Evolutionary conservation across 1,284 basidiomycete genomes (phyloP), one percentile per base, ranked within the genome.

Genomic region (Apiotrichum gracile): DNA sequence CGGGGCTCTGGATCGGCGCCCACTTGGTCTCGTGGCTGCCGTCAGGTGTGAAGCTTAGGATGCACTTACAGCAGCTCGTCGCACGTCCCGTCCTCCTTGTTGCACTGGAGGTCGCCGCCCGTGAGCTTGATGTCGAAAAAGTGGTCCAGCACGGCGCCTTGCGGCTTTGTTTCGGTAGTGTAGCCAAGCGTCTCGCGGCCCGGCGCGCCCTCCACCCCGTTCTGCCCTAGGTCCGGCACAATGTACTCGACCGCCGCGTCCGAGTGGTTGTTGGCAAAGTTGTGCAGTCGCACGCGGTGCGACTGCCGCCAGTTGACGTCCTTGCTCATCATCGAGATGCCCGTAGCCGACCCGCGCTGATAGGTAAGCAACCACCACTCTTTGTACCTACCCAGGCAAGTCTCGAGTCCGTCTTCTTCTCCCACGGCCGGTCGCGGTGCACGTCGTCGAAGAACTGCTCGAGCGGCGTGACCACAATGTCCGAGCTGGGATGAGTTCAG

Each of bases 391-490:
- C 45, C 78, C 78, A 79, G 16, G 72, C 70, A 1, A 79, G 61
- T 50, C 72, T 69, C 47, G 69, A 62, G 39, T 66, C 61, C 4
- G 55, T 54, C 64, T 79, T 79, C 14, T 70, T 58, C 42, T 75
- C 72, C 77, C 78, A 79, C 17, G 61, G 54, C 3, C 73, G 73
- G 55, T 79, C 77, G 43, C 63, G 61, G 0, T 73, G 72, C 3
- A 67, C 54, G 3, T 41, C 43, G 49, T 75, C 67, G 42, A 56
- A 57, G 61, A 77, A 78, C 57, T 79, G 78, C 47, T 79, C 77
- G 5, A 79, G 68, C 3, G 78, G 78, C 13, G 77, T 76, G 47
- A 74, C 68, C 7, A 78, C 68, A 45, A 79, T 77, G 51, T 79
- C 78, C n/a, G 75, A 73, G 58, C 44, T 46, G 33, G n/a, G 19